Percentiles rank a stretch among this genome's conserved stretches.
Conservation (phyloP, 257 asterid species). For the Cruciata laevipes region DNA sequence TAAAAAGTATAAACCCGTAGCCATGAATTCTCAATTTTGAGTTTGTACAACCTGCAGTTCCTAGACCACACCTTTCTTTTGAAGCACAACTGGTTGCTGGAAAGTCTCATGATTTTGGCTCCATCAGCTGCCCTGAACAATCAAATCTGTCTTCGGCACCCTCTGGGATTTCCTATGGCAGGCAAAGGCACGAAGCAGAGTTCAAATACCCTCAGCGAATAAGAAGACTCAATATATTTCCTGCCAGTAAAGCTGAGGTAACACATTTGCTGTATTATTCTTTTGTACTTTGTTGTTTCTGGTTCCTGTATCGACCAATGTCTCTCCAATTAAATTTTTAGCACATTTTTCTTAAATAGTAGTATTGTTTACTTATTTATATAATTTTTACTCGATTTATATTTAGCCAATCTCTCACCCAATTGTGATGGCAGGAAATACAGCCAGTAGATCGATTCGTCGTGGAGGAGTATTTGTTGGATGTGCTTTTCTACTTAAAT, state of each 20-base stretch:
- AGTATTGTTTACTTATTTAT: neutral
- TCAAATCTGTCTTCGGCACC: constrained; percentile 56
- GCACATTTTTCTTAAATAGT: neutral
- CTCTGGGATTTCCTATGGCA: constrained; percentile 53
- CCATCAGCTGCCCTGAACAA: constrained; percentile 79
- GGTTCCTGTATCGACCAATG: neutral
- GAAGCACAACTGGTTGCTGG: constrained; percentile 96
- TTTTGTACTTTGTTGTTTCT: too few species aligned
- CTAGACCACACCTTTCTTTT: constrained; percentile 88
- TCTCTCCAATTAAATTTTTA: neutral
- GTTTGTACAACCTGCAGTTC: constrained; percentile 51
- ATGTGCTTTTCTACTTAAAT: constrained; percentile 80
- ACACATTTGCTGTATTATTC: constrained; percentile 4
- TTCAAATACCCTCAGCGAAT: constrained; percentile 83
- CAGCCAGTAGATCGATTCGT: constrained; percentile 87
- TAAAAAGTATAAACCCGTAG: neutral
- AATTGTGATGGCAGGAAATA: constrained; percentile 51
- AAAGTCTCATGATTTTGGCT: constrained; percentile 84
- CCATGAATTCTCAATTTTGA: neutral
- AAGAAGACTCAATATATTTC: constrained; percentile 84
- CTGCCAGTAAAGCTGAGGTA: constrained; percentile 90
- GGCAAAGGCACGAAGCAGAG: constrained; percentile 90
- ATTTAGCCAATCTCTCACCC: constrained; percentile 12
- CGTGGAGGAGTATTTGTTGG: constrained; percentile 93
- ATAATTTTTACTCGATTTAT: neutral